Evolutionary conservation across 2,329 filamentous ascomycete genomes (phyloP).

Genomic region (Colletotrichum ledebouriae): DNA sequence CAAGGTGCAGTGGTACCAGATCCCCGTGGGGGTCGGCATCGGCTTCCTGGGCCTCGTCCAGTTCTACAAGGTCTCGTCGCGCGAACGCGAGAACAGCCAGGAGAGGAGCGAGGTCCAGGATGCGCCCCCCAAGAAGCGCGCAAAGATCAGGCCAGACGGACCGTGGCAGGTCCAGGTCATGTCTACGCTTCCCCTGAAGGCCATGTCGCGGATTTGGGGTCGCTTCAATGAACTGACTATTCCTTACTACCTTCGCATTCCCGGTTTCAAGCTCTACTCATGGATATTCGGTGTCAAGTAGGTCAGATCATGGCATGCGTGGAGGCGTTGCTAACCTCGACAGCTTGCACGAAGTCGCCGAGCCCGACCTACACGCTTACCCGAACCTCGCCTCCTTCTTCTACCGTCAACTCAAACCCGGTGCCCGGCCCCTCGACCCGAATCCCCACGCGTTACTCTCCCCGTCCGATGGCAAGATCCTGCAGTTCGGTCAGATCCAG

Average conservation of each 20-base stretch:
- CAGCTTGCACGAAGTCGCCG: slow-evolving; percentile 86
- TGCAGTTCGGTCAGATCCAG: slow-evolving; percentile 93
- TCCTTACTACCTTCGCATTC: slow-evolving; percentile 87
- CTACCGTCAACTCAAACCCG: slow-evolving; percentile 93
- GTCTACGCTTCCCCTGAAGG: slow-evolving; percentile 92
- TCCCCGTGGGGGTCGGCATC: slow-evolving; percentile 88
- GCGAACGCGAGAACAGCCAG: slow-evolving; percentile 68
- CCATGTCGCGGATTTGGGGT: slow-evolving; percentile 89
- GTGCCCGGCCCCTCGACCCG: slow-evolving; percentile 85
- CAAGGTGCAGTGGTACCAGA: slow-evolving; percentile 87
- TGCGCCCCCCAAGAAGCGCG: slow-evolving; percentile 64
- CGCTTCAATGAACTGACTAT: slow-evolving; percentile 91
- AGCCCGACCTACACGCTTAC: slow-evolving; percentile 89
- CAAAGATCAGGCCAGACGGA: slow-evolving; percentile 81
- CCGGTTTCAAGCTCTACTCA: slow-evolving; percentile 92
- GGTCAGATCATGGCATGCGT: slow-evolving; percentile 40
- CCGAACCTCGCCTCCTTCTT: slow-evolving; percentile 97
- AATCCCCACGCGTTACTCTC: slow-evolving; percentile 85
- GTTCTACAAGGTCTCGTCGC: slow-evolving; percentile 79
- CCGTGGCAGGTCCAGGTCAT: slow-evolving; percentile 96
- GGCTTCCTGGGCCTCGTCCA: slow-evolving; percentile 87
- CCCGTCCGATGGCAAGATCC: slow-evolving; percentile 89
- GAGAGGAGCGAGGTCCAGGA: slow-evolving; percentile 60
- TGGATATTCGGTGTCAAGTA: slow-evolving; percentile 90
- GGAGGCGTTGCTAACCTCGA: slow-evolving; percentile 45